Percentiles rank a stretch among this genome's conserved stretches.
These are phyloP conservation scores for Hyaloscypha finlandica DNA, from an alignment of 495 filamentous ascomycete species.

Conservation along the genomic window DNA sequence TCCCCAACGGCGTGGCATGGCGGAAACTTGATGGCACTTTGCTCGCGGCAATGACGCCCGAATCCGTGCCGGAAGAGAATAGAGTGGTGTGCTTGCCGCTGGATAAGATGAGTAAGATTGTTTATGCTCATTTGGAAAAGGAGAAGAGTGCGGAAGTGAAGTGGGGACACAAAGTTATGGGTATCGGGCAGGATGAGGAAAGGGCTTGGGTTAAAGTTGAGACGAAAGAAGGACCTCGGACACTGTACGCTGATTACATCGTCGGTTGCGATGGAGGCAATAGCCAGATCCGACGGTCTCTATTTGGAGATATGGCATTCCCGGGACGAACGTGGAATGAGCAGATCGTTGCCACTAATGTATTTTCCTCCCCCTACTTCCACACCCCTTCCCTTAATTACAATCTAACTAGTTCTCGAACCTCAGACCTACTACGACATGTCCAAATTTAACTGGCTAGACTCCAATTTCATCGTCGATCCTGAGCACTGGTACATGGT, in stretches of 20 bases:
- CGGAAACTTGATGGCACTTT: conserved; percentile 45
- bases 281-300: conserved; percentile 50
- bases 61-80: background rate
- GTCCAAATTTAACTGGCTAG: conserved; percentile 50
- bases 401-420: background rate
- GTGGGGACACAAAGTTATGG: conserved; percentile 50
- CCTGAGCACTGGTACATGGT: conserved; percentile 63
- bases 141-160: conserved; percentile 37
- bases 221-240: conserved; percentile 39
- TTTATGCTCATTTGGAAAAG: background rate
- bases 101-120: background rate
- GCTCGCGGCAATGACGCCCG: conserved; percentile 34
- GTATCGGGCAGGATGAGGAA: conserved; percentile 48
- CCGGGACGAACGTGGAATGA: conserved; percentile 59
- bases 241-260: conserved; percentile 52
- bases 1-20: conserved; percentile 52
- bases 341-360: conserved; percentile 64
- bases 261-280: conserved; percentile 60
- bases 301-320: conserved; percentile 56
- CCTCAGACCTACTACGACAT: conserved; percentile 44
- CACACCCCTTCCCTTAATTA: background rate
- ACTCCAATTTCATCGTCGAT: conserved; percentile 60
- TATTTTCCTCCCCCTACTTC: conserved; percentile 29
- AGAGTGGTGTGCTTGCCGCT: background rate
- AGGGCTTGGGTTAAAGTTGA: conserved; percentile 54